Evolutionary conservation across 1,284 basidiomycete genomes (phyloP), one percentile per base, ranked within the genome.

Genomic region (Microbotryum violaceum): DNA sequence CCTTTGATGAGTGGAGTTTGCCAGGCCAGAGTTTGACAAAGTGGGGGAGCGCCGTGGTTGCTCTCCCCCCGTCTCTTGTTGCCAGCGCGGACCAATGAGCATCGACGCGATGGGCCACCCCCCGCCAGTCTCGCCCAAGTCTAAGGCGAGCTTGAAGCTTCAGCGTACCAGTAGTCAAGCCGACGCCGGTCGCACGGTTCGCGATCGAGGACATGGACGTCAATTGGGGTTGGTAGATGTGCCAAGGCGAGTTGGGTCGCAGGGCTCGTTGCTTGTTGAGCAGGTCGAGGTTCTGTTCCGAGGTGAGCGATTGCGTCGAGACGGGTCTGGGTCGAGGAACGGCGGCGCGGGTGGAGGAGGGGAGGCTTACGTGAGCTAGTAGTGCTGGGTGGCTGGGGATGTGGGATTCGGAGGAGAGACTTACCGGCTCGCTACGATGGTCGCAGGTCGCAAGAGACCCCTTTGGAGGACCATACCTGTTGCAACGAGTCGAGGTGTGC

Each of bases 131-230:
- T 12, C n/a, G 48, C 16, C 48, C 25, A 7, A 48, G 48, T 27
- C 21, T 14, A 6, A 20, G 8, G 4, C 16, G 9, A 12, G 21
- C n/a, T 31, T 12, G 55, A 60, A 48, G 18, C 14, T 29, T 12
- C 2, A 49, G 16, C 37, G 16, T 42, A 91, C 88, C 80, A 63
- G 81, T 84, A 64, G 86, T 86, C 57, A 98, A 80, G 12, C 80
- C 89, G 25, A 78, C 82, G 63, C 96, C 94, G 7, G 91, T 89
- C 53, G 83, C 77, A 75, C 94, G 88, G 79, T 97, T 87, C 37
- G 82, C 82, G 72, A 94, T 91, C 18, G 91, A 96, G 4, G 78
- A 81, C 60, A 86, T 46, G 90, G 89, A 96, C 49, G 94, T 97
- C 52, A 81, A 70, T 56, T 74, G 71, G 9, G 70, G 68, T 49